Percentiles rank a stretch among this genome's conserved stretches.
Evolutionary conservation across 176 grass and related monocot genomes (phyloP).

Genomic region (Triticum dicoccoides): DNA sequence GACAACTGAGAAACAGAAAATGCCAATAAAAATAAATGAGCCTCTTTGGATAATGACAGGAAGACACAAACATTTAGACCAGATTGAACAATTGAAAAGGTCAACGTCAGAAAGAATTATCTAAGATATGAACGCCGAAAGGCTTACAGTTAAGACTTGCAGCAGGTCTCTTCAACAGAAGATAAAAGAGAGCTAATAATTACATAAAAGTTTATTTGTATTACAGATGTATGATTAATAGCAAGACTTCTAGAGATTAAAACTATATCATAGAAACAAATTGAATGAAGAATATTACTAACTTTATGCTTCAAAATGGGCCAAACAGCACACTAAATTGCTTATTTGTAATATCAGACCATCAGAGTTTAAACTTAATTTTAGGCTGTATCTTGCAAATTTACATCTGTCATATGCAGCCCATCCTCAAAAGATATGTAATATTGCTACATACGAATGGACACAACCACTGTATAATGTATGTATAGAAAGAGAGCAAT

Average conservation of each 20-base stretch:
- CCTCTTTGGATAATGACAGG: background rate
- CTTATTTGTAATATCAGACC: background rate
- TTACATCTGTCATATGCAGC: background rate
- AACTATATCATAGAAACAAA: background rate
- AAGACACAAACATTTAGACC: background rate
- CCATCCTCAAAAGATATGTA: background rate
- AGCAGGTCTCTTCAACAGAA: background rate
- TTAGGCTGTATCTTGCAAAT: background rate
- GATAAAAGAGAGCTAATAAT: background rate
- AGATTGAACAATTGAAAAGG: background rate
- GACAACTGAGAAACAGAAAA: no score
- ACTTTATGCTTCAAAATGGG: no score
- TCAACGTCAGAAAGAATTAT: background rate
- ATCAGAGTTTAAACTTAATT: background rate
- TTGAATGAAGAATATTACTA: background rate
- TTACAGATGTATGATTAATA: background rate
- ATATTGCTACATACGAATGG: background rate
- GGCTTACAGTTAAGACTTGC: background rate
- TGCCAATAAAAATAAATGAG: no score
- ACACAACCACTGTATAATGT: background rate
- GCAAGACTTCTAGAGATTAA: background rate
- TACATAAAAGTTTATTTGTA: background rate
- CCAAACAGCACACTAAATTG: background rate
- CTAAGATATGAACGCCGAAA: background rate
- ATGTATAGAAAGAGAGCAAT: no score